These are phyloP conservation scores for Angomonas deanei DNA, from an alignment of 208 protist genomes.

Conservation along the genomic window DNA sequence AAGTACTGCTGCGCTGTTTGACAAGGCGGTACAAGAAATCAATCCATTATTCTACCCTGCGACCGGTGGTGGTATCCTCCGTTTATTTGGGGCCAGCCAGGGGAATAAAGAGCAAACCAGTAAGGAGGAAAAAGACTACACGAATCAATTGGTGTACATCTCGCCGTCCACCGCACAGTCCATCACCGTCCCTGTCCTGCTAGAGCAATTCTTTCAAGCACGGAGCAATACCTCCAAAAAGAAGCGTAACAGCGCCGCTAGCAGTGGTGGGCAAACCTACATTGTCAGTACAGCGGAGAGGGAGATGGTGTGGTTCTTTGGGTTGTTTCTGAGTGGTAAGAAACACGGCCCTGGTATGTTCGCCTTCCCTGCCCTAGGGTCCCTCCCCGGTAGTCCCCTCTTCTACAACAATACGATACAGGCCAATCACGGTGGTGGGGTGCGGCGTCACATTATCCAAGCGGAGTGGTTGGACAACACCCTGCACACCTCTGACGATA, in stretches of 20 bases:
- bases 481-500: constrained; percentile 26
- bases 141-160: neutral
- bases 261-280: neutral
- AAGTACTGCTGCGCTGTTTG: neutral
- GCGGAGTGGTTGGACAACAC: constrained; percentile 60
- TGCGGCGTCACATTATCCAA: no score
- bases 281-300: neutral
- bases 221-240: neutral
- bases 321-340: constrained; percentile 65
- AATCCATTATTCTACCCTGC: neutral
- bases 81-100: neutral
- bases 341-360: constrained; percentile 71
- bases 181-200: neutral
- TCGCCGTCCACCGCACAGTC: constrained; percentile 1
- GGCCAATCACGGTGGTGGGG: no score
- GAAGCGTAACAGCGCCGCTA: neutral
- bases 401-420: neutral
- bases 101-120: neutral
- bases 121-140: neutral
- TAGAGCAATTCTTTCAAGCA: neutral
- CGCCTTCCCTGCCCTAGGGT: constrained; percentile 33
- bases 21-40: neutral
- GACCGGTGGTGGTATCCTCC: neutral
- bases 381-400: constrained; percentile 9
- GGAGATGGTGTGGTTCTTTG: constrained; percentile 60